These are phyloP conservation scores for Moesziomyces antarcticus DNA, from an alignment of 1,284 basidiomycete genomes.

Conservation along the genomic window DNA sequence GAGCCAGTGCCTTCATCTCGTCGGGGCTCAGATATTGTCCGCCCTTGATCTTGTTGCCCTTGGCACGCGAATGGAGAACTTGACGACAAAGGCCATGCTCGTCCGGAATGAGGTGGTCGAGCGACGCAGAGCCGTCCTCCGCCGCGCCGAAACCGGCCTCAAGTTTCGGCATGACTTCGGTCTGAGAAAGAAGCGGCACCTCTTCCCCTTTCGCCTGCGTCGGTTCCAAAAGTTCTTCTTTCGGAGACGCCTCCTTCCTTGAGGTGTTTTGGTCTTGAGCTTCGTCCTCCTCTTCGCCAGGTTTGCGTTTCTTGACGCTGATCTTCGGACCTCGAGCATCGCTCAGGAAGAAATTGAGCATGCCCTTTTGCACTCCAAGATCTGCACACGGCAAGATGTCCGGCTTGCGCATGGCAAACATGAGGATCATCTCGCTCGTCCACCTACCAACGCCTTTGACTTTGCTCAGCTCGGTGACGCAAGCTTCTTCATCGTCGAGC, in stretches of 20 bases:
- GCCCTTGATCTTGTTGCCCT: conserved; percentile 64
- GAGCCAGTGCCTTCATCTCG: conserved; percentile 62
- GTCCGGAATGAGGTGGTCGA: conserved; percentile 29
- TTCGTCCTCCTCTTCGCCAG: conserved; percentile 36
- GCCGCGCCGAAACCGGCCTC: conserved; percentile 16
- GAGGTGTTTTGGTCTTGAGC: conserved; percentile 4
- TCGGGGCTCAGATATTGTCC: conserved; percentile 60
- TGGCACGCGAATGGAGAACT: conserved; percentile 45
- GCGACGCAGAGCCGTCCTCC: not conserved
- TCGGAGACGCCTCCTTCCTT: conserved; percentile 1
- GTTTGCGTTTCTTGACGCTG: conserved; percentile 52
- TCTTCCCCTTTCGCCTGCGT: conserved; percentile 28
- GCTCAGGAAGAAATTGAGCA: conserved; percentile 58
- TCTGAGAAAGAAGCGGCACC: conserved; percentile 26
- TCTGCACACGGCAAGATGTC: conserved; percentile 63
- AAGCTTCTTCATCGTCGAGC: conserved; percentile 56
- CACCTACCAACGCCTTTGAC: conserved; percentile 65
- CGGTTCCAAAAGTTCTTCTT: conserved; percentile 21
- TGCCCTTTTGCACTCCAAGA: conserved; percentile 64
- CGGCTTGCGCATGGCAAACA: conserved; percentile 64
- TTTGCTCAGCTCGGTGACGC: conserved; percentile 56
- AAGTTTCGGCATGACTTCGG: conserved; percentile 36
- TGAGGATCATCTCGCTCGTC: conserved; percentile 67
- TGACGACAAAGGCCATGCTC: conserved; percentile 36
- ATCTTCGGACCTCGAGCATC: conserved; percentile 50